phyloP scores from a whole-genome alignment of 805 yeast genomes.

The Wickerhamomyces canadensis region DNA sequence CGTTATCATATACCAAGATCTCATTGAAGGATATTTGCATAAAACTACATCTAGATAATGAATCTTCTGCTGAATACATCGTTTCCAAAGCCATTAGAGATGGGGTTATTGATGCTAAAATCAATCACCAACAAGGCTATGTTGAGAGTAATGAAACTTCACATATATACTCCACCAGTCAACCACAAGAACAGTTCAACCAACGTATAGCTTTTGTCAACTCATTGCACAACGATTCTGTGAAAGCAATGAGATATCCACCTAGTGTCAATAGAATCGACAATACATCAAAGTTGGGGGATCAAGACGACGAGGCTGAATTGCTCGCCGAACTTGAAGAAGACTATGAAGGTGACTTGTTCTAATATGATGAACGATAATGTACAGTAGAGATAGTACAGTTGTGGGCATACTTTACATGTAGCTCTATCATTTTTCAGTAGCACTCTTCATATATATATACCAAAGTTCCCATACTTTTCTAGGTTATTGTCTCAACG shows the following conservation, averaged over 20 bases:
- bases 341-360: slow-evolving; percentile 22
- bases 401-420: no score
- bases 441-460: not conserved
- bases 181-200: slow-evolving; percentile 84
- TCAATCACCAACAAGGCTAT: slow-evolving; percentile 84
- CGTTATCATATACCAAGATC: slow-evolving; percentile 84
- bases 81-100: slow-evolving; percentile 96
- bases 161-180: slow-evolving; percentile 81
- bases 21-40: slow-evolving; percentile 92
- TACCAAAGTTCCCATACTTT: no score
- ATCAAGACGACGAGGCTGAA: slow-evolving; percentile 22
- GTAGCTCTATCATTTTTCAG: not conserved
- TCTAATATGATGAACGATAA: slow-evolving; percentile 5
- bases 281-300: slow-evolving; percentile 4
- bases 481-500: slow-evolving; percentile 16
- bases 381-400: not conserved
- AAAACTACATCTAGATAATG: slow-evolving; percentile 86
- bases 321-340: slow-evolving; percentile 22
- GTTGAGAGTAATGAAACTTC: slow-evolving; percentile 85
- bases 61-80: slow-evolving; percentile 93
- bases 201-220: slow-evolving; percentile 92
- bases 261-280: slow-evolving; percentile 24
- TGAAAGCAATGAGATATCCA: slow-evolving; percentile 93
- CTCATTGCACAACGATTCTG: slow-evolving; percentile 84
- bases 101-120: slow-evolving; percentile 92